phyloP scores from a whole-genome alignment of 2,329 filamentous ascomycete genomes.

The Claviceps sp. region DNA sequence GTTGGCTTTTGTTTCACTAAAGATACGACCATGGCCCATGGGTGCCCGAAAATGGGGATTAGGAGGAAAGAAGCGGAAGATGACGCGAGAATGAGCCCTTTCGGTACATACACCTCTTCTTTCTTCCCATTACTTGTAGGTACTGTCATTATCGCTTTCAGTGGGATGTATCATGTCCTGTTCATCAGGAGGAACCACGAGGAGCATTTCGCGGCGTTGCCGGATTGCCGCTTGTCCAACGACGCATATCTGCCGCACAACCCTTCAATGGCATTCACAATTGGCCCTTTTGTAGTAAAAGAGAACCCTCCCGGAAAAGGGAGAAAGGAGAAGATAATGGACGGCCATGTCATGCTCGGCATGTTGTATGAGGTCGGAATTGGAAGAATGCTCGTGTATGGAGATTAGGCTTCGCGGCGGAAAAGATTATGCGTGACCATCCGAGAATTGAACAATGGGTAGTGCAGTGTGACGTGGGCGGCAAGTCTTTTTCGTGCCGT shows the following conservation, averaged over 20 bases:
- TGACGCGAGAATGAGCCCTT: background rate
- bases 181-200: too few relatives aligned
- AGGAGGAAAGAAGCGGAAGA: background rate
- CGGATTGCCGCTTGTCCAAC: too few relatives aligned
- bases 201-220: too few relatives aligned
- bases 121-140: background rate
- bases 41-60: background rate
- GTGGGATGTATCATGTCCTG: background rate
- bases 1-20: background rate
- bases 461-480: slow-evolving; percentile 1
- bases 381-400: background rate
- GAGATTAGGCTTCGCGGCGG: background rate
- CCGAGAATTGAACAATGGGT: background rate
- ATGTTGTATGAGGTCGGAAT: background rate
- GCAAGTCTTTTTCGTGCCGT: background rate
- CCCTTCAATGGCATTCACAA: too few relatives aligned
- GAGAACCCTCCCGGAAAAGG: too few relatives aligned
- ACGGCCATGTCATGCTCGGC: background rate
- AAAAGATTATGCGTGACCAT: slow-evolving; percentile 1
- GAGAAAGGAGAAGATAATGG: too few relatives aligned
- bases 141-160: background rate
- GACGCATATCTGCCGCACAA: too few relatives aligned
- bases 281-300: too few relatives aligned
- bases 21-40: background rate
- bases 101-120: background rate